These are phyloP conservation scores for Tanacetum coccineum DNA, from an alignment of 129 eudicot species.

Conservation along the genomic window DNA sequence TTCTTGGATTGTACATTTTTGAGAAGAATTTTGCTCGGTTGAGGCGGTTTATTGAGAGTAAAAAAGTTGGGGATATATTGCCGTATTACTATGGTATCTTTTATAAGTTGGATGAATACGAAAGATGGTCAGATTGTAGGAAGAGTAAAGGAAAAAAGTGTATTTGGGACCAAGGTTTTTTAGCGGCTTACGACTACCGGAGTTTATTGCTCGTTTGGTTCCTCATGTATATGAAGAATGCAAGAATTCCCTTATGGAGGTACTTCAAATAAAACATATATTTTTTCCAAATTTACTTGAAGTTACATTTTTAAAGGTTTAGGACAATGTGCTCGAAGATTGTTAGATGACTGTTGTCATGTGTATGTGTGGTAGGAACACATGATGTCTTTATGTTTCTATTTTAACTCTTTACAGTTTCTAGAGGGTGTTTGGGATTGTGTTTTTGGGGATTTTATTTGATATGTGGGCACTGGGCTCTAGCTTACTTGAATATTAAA, in stretches of 20 bases:
- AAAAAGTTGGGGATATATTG: conserved; percentile 49
- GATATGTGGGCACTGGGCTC: too few species aligned
- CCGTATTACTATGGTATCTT: conserved; percentile 57
- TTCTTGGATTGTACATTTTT: conserved; percentile 73
- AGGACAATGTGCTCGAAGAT: too few species aligned
- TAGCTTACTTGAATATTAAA: too few species aligned
- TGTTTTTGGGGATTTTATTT: too few species aligned
- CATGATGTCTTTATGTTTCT: too few species aligned
- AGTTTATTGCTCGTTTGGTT: conserved; percentile 52
- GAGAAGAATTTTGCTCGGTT: conserved; percentile 56
- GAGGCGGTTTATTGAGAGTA: conserved; percentile 48
- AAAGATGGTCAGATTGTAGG: conserved; percentile 60
- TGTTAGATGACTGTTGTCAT: too few species aligned
- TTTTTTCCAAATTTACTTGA: neutral
- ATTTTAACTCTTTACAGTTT: too few species aligned
- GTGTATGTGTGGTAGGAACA: too few species aligned
- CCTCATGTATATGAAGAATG: conserved; percentile 40
- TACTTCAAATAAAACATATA: conserved; percentile 18
- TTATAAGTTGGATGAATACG: conserved; percentile 37
- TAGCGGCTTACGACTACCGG: conserved; percentile 61
- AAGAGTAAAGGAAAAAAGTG: conserved; percentile 47
- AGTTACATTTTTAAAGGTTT: too few species aligned
- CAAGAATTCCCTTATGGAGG: conserved; percentile 52
- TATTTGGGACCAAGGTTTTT: conserved; percentile 53
- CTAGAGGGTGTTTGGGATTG: too few species aligned